Evolutionary conservation across 129 eudicot species (phyloP).

Genomic region (Centella asiatica): DNA sequence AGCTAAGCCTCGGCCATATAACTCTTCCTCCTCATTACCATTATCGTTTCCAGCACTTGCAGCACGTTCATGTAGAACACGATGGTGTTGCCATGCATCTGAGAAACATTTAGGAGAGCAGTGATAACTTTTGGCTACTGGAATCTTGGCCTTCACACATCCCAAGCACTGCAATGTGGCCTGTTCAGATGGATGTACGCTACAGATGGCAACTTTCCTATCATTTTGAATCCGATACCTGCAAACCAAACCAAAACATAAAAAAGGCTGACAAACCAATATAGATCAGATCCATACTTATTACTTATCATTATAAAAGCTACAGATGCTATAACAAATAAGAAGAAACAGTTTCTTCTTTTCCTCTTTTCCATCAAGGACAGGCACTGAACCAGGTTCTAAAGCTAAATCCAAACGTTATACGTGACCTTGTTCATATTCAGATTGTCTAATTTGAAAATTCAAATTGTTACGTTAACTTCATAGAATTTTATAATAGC

Average conservation of each 20-base stretch:
- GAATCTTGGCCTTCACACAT: constrained; percentile 83
- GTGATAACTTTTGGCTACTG: constrained; percentile 90
- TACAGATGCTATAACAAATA: background rate
- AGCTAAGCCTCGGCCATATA: constrained; percentile 54
- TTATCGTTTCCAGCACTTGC: constrained; percentile 82
- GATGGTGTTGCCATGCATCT: constrained; percentile 99
- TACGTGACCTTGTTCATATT: background rate
- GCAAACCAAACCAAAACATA: constrained; percentile 16
- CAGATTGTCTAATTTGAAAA: background rate
- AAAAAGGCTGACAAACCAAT: background rate
- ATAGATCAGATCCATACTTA: background rate
- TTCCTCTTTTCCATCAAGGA: background rate
- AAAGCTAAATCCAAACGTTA: background rate
- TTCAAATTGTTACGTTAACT: no score
- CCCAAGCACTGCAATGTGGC: constrained; percentile 95
- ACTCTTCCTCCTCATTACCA: constrained; percentile 90
- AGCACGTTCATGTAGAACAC: constrained; percentile 92
- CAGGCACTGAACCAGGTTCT: background rate
- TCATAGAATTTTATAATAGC: no score
- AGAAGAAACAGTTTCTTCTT: background rate
- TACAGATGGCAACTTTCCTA: constrained; percentile 72
- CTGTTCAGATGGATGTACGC: constrained; percentile 93
- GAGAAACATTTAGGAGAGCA: constrained; percentile 90
- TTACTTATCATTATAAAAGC: background rate
- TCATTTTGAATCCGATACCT: constrained; percentile 98